A percentile compares a stretch with the other conserved stretches of the same genome.
Conservation (phyloP, 805 yeast species). For the Candida pseudoglaebosa region DNA sequence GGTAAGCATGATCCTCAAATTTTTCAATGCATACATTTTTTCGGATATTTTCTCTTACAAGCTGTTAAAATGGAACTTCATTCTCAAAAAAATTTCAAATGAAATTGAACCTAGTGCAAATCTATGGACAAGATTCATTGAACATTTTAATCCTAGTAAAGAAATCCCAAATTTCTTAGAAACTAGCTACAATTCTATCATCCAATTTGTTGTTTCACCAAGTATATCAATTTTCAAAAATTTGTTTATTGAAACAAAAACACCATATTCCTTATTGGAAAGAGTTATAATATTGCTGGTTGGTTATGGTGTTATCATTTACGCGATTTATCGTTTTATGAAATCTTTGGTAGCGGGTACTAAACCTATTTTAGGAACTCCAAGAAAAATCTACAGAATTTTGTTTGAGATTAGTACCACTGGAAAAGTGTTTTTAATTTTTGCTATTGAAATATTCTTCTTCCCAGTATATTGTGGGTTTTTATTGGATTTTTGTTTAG, state of each 20-base stretch:
- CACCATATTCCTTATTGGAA: slow-evolving; percentile 31
- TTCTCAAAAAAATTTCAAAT: background rate
- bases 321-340: slow-evolving; percentile 26
- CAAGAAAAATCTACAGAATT: slow-evolving; percentile 48
- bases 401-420: slow-evolving; percentile 58
- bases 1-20: slow-evolving; percentile 12
- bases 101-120: background rate
- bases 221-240: slow-evolving; percentile 10
- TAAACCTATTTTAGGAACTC: slow-evolving; percentile 47
- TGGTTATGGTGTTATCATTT: slow-evolving; percentile 29
- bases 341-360: slow-evolving; percentile 22
- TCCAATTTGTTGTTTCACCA: slow-evolving; percentile 18
- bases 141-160: background rate
- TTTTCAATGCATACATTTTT: slow-evolving; percentile 3
- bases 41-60: background rate
- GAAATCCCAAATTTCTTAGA: background rate
- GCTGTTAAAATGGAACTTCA: background rate
- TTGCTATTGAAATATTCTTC: slow-evolving; percentile 72
- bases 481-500: slow-evolving; percentile 62
- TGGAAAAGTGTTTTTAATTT: slow-evolving; percentile 68
- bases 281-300: slow-evolving; percentile 32
- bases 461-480: slow-evolving; percentile 88
- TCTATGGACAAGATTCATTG: background rate
- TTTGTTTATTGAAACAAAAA: slow-evolving; percentile 15
- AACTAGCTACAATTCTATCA: slow-evolving; percentile 2